Base-by-base conservation (phyloP, 2,329 filamentous ascomycete species). In the Didymella glomerata region DNA sequence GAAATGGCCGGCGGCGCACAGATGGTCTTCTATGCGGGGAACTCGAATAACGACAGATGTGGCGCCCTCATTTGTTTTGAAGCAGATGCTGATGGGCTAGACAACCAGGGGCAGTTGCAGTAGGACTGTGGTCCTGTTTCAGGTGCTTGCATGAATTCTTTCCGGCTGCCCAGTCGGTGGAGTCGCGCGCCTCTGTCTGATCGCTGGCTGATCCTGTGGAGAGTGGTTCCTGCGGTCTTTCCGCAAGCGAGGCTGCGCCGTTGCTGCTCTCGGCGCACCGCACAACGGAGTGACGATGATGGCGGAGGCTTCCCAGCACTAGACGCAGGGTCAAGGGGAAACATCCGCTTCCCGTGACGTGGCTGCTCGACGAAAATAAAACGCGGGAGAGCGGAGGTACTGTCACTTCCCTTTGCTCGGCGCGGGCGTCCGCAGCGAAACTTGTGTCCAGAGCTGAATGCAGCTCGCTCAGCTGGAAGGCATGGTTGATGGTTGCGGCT, bases 71-170 rank as follows among this genome's bases (percentile, higher is more conserved):
- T 69, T 65, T 68, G 68, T 70, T 73, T 71, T 70, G 69, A 71
- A 64, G 62, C 69, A 67, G 63, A 50, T 50, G 64, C 62, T 59
- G 64, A 28, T 64, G 67, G 69, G 56, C 61, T 63, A 57, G 63
- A 53, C 59, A 61, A 67, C 69, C 69, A 75, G 73, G 73, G 72
- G 72, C 67, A 68, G 65, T 60, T 63, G 67, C 66, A 60, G 62
- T 54, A 60, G 64, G 60, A 58, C 48, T 47, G 60, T 44, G 46
- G 45, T 24, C 64, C 50, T 64, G 73, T 75, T 75, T 75, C 73
- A 75, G 69, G 66, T 68, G 59, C 53, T 36, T 60, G 68, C 66
- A 69, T 68, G 61, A 67, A 65, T 50, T 53, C 59, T 64, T 45
- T 54, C 63, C 41, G 57, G 57, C 52, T 53, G 53, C 59, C 54